phyloP scores from a whole-genome alignment of 2,329 filamentous ascomycete species.

The Rhinocladiella mackenziei region DNA sequence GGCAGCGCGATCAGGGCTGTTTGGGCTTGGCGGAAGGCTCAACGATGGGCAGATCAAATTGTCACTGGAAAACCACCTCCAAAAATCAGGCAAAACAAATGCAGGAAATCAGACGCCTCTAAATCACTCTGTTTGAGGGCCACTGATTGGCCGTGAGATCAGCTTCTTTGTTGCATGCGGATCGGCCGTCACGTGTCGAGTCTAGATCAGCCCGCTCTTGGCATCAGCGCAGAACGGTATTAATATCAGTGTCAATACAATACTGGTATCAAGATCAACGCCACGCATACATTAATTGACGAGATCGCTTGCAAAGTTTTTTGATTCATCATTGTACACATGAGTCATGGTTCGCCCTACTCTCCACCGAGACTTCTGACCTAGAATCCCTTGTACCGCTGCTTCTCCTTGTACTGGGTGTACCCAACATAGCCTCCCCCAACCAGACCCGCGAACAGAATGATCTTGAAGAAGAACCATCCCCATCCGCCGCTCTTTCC shows the following conservation, averaged over 20 bases:
- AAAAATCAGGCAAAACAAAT: constrained; percentile 17
- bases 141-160: constrained; percentile 25
- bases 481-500: constrained; percentile 50
- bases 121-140: constrained; percentile 1
- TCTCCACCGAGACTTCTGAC: too few relatives aligned
- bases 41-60: constrained; percentile 16
- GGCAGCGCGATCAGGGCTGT: constrained; percentile 14
- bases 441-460: constrained; percentile 67
- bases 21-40: constrained; percentile 15
- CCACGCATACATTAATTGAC: too few relatives aligned
- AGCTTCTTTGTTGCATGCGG: constrained; percentile 5
- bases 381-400: constrained; percentile 41
- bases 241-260: too few relatives aligned
- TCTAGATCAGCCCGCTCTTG: too few relatives aligned
- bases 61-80: constrained; percentile 7
- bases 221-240: too few relatives aligned
- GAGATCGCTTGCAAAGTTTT: background rate
- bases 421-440: constrained; percentile 80
- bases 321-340: constrained; percentile 10
- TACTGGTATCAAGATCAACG: too few relatives aligned
- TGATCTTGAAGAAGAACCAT: constrained; percentile 75
- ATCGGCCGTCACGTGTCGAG: constrained; percentile 8
- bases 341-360: too few relatives aligned
- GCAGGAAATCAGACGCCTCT: constrained; percentile 19
- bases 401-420: constrained; percentile 69